Conservation (phyloP, 768 basidiomycete species). For the Neoboletus subvelutipes region DNA sequence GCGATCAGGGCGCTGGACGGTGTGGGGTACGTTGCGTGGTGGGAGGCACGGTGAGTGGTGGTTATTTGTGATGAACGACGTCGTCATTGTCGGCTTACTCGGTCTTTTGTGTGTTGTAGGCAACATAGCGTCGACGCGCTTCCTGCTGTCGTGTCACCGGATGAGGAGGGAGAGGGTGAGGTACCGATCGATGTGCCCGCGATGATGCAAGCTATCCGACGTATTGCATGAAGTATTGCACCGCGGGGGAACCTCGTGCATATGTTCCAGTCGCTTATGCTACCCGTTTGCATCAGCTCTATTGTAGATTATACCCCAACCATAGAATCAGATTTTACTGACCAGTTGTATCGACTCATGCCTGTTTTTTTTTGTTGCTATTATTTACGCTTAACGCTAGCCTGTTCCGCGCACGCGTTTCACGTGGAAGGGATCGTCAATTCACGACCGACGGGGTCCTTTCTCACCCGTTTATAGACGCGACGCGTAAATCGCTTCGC, state of each 20-base stretch:
- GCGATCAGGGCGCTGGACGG: conserved; percentile 49
- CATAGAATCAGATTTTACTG: too few species aligned
- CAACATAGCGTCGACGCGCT: conserved; percentile 34
- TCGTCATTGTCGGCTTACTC: neutral
- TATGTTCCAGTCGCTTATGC: too few species aligned
- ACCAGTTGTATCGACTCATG: too few species aligned
- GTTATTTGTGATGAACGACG: neutral
- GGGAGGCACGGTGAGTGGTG: conserved; percentile 36
- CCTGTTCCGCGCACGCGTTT: neutral
- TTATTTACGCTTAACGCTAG: too few species aligned
- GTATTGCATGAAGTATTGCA: neutral
- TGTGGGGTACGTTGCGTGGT: conserved; percentile 61
- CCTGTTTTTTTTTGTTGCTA: too few species aligned
- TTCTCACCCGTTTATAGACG: too few species aligned
- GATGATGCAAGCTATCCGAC: neutral
- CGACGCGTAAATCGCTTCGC: neutral
- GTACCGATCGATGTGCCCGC: neutral
- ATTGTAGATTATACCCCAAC: too few species aligned
- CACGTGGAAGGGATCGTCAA: neutral
- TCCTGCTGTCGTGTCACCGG: conserved; percentile 23
- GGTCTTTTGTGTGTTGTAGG: conserved; percentile 25
- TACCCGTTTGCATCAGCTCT: too few species aligned
- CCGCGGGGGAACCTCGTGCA: too few species aligned
- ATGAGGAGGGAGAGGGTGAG: neutral
- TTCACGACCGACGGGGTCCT: neutral